Evolutionary conservation across 2,329 filamentous ascomycete species (phyloP), one percentile per base, ranked within the genome.

Genomic region (Colletotrichum higginsianum): DNA sequence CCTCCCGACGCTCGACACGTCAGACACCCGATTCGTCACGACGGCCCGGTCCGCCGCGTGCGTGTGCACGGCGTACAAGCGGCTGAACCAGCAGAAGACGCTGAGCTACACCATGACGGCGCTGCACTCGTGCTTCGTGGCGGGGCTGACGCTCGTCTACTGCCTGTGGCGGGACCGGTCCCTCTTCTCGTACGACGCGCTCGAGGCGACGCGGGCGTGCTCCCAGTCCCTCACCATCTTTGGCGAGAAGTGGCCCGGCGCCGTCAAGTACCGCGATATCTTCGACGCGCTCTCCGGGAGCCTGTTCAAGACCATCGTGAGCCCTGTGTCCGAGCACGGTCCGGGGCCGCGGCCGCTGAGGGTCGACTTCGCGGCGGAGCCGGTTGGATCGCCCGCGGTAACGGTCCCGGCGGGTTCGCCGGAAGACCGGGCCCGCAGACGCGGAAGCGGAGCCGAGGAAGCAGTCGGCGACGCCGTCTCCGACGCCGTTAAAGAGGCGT

Each of bases 71-170:
- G 75, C 77, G 2, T 79, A 79, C 75, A 79, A 79, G 70, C 75
- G 77, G 0, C 73, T 80, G 0, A 78, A 79, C 55, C 77, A 78
- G 52, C 73, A 77, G 47, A 76, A 75, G 49, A 78, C 78, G 2
- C 74, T 80, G 8, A 78, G 75, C 57, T 79, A 78, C 70, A 79
- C 78, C 15, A 76, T 79, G 72, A 76, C 75, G 47, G 77, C 78
- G 0, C 73, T 80, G 15, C 79, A 80, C 66, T 76, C 75, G 12
- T 78, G 77, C 52, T 80, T 80, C 55, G 74, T 79, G 1, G 78
- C 77, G 0, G 78, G 78, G 0, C 66, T 79, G 35, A 79, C 77
- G 0, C 66, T 79, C 0, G 73, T 79, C 3, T 79, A 79, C 72
- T 79, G 78, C 56, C 55, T 79, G 3, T 79, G 78, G 78, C 61